Conservation (phyloP, 192 early-diverging fungal genomes). For the Backusella luteola region DNA sequence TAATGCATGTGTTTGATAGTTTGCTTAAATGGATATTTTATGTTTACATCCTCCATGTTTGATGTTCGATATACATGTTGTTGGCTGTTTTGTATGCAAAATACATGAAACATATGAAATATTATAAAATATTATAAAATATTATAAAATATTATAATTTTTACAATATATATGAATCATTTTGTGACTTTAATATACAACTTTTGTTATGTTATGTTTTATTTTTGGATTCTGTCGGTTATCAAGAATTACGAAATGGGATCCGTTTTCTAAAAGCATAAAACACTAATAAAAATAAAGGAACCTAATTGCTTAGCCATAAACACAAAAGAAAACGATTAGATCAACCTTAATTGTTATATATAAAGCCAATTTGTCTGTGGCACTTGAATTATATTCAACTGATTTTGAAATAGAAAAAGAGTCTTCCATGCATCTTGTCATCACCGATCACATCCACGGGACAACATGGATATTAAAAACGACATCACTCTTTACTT, state of each 20-base stretch:
- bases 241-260: not conserved
- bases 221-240: not conserved
- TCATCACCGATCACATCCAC: not conserved
- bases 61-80: too few species aligned
- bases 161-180: too few species aligned
- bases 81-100: too few species aligned
- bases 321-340: not conserved
- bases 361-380: not conserved
- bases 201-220: not conserved
- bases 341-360: not conserved
- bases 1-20: not conserved
- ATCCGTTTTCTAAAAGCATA: not conserved
- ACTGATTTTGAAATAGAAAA: not conserved
- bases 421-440: conserved; percentile 4
- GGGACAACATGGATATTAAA: not conserved
- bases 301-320: not conserved
- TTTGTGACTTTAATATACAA: not conserved
- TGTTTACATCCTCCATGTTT: not conserved
- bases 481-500: too few species aligned
- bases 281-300: not conserved
- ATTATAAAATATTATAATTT: too few species aligned
- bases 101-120: too few species aligned
- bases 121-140: too few species aligned
- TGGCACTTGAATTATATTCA: not conserved
- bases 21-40: conserved; percentile 12